These are phyloP conservation scores for Simplicillium aogashimaense DNA, from an alignment of 2,329 filamentous ascomycete species.

Conservation along the genomic window DNA sequence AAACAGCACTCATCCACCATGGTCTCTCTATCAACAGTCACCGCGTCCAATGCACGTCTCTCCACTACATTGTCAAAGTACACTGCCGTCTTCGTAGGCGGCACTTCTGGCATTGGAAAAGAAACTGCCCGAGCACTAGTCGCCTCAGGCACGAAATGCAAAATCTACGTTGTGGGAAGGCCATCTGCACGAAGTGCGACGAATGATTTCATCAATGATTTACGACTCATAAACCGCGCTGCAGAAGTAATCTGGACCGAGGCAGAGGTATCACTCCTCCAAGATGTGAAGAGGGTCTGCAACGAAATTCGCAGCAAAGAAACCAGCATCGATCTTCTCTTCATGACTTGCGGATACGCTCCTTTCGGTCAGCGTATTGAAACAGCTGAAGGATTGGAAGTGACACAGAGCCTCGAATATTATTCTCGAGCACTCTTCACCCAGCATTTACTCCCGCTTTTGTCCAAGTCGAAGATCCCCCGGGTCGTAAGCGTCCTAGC, in stretches of 20 bases:
- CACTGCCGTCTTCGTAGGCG: slow-evolving; percentile 28
- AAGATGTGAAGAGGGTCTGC: slow-evolving; percentile 28
- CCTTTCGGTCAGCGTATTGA: slow-evolving; percentile 26
- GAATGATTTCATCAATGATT: slow-evolving; percentile 22
- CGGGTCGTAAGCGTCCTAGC: slow-evolving; percentile 16
- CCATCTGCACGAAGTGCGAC: slow-evolving; percentile 19
- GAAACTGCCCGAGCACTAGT: slow-evolving; percentile 26
- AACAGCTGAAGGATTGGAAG: slow-evolving; percentile 31
- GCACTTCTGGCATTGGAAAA: slow-evolving; percentile 35
- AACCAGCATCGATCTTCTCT: slow-evolving; percentile 28
- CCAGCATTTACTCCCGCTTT: slow-evolving; percentile 27
- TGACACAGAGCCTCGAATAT: slow-evolving; percentile 26
- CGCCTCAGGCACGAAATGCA: slow-evolving; percentile 19
- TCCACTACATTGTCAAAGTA: too few relatives aligned
- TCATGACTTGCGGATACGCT: slow-evolving; percentile 32
- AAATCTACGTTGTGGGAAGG: slow-evolving; percentile 33
- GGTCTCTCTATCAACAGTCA: too few relatives aligned
- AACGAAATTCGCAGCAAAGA: slow-evolving; percentile 26
- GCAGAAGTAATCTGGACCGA: slow-evolving; percentile 31
- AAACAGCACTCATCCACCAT: too few relatives aligned
- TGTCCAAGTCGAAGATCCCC: slow-evolving; percentile 15
- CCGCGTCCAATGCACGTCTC: too few relatives aligned
- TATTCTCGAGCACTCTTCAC: slow-evolving; percentile 33
- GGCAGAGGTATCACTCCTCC: slow-evolving; percentile 32
- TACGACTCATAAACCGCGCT: slow-evolving; percentile 23